Evolutionary conservation across 805 yeast genomes (phyloP).

Genomic region (Maudiozyma serrabonitensis): DNA sequence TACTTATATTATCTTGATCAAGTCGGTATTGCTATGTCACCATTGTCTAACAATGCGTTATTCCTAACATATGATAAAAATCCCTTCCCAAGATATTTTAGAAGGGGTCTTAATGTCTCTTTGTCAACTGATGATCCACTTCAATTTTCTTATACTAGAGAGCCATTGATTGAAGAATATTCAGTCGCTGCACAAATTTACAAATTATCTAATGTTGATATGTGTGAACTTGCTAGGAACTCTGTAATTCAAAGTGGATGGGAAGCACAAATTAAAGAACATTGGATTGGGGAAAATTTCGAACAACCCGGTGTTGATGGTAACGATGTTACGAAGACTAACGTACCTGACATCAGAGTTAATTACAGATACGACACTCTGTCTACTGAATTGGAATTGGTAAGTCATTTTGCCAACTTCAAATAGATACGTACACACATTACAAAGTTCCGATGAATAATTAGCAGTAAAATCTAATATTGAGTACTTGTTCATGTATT

Average conservation of each 20-base stretch:
- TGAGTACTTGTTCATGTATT: too few relatives aligned
- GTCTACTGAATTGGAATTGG: slow-evolving; percentile 57
- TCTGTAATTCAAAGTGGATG: slow-evolving; percentile 93
- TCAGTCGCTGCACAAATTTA: slow-evolving; percentile 98
- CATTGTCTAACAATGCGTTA: slow-evolving; percentile 90
- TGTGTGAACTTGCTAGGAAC: slow-evolving; percentile 92
- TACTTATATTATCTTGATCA: slow-evolving; percentile 89
- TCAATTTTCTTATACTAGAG: slow-evolving; percentile 94
- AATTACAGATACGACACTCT: slow-evolving; percentile 78
- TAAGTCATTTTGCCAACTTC: slow-evolving; percentile 43
- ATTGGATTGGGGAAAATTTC: slow-evolving; percentile 79
- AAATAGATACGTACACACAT: neutral
- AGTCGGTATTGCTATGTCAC: slow-evolving; percentile 97
- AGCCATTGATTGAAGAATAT: slow-evolving; percentile 94
- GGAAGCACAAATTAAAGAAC: slow-evolving; percentile 75
- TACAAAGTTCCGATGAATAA: too few relatives aligned
- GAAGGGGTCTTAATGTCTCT: slow-evolving; percentile 88
- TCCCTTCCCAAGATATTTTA: slow-evolving; percentile 86
- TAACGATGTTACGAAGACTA: slow-evolving; percentile 85
- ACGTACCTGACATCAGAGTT: slow-evolving; percentile 84
- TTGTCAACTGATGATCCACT: slow-evolving; percentile 95
- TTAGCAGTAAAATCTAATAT: too few relatives aligned
- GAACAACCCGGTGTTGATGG: slow-evolving; percentile 58
- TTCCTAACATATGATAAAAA: slow-evolving; percentile 94
- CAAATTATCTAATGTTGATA: slow-evolving; percentile 86